A percentile compares a stretch with the other conserved stretches of the same genome.
Evolutionary conservation across 73 alveolate species (phyloP).

Genomic region (Symbiodinium pilosum): DNA sequence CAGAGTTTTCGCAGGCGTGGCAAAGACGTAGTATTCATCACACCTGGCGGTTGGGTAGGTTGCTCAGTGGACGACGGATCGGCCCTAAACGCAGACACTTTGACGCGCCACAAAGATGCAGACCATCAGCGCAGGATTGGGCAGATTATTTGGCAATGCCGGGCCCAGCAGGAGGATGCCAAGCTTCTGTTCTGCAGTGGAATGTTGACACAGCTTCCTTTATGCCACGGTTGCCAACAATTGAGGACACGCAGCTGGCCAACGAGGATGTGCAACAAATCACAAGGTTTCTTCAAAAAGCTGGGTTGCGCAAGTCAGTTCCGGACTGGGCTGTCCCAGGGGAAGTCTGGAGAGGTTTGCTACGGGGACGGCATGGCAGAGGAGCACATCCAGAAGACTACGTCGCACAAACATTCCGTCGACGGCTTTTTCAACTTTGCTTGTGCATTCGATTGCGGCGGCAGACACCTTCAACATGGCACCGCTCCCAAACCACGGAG

Average conservation of each 20-base stretch:
- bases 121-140: background rate
- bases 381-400: background rate
- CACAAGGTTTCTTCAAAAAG: background rate
- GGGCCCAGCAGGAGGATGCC: background rate
- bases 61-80: background rate
- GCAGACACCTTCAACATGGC: background rate
- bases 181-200: background rate
- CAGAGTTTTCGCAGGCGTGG: background rate
- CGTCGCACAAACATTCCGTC: background rate
- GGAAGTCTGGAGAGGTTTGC: background rate
- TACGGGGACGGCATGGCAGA: background rate
- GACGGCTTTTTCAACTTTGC: background rate
- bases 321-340: background rate
- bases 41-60: background rate
- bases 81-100: background rate
- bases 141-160: background rate
- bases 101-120: background rate
- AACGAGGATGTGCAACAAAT: background rate
- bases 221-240: background rate
- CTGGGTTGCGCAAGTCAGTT: background rate
- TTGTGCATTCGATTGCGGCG: background rate
- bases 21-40: background rate
- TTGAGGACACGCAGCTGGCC: background rate
- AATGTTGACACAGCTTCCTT: background rate
- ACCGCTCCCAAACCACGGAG: background rate